Conservation (phyloP, 345 rosid species). For the Toxicodendron radicans region DNA sequence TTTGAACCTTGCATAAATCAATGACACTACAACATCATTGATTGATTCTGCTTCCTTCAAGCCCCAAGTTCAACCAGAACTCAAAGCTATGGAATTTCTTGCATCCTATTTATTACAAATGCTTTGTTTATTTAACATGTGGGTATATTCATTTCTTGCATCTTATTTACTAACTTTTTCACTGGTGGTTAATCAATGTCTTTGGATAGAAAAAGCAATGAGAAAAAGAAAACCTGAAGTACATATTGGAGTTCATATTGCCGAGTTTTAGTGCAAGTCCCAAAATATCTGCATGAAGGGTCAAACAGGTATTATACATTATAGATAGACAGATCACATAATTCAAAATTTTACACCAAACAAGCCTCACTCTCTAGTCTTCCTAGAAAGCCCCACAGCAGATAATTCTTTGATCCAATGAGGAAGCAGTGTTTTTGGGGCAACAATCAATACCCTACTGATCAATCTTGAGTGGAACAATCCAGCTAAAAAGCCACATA, state of each 20-base stretch:
- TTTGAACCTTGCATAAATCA: not conserved
- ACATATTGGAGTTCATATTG: constrained; percentile 85
- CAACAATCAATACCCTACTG: constrained; percentile 79
- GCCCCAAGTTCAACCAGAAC: constrained; percentile 2
- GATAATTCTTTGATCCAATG: constrained; percentile 97
- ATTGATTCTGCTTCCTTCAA: not conserved
- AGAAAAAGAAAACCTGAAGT: constrained; percentile 60
- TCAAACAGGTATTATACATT: not conserved
- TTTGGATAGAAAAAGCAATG: constrained; percentile 10
- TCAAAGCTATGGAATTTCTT: not conserved
- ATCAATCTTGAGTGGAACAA: constrained; percentile 76
- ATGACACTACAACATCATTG: not conserved
- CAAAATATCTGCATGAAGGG: constrained; percentile 61
- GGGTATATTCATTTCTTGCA: not conserved
- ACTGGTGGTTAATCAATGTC: not conserved
- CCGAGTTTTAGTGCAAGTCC: constrained; percentile 70
- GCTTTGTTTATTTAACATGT: not conserved
- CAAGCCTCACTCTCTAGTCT: constrained; percentile 80
- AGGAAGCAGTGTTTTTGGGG: constrained; percentile 90
- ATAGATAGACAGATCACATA: constrained; percentile 2
- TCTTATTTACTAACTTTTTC: not conserved
- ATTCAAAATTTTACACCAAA: constrained; percentile 17
- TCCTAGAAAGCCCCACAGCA: constrained; percentile 75
- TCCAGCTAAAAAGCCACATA: constrained; percentile 94
- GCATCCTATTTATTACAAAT: not conserved